Percentiles rank a stretch among this genome's conserved stretches.
These are phyloP conservation scores for Mortierella hygrophila DNA, from an alignment of 192 early-diverging fungal genomes.

Conservation along the genomic window DNA sequence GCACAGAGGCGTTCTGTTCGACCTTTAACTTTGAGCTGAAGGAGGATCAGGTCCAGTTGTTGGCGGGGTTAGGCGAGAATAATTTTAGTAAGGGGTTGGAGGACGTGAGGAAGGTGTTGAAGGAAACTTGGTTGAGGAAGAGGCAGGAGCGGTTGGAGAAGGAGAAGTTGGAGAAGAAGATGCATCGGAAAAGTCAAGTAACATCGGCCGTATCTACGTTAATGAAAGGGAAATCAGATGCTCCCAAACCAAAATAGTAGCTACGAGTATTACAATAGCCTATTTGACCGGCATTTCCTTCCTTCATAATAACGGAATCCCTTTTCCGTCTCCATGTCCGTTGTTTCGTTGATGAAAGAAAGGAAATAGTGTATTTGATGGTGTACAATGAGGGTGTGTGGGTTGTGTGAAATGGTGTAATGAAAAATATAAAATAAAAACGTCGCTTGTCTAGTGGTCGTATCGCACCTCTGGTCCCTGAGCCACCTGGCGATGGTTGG, in stretches of 20 bases:
- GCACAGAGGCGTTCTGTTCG: constrained; percentile 70
- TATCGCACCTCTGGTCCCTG: neutral
- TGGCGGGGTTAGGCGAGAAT: constrained; percentile 68
- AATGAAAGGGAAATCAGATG: neutral
- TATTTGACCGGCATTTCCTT: neutral
- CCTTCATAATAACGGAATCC: neutral
- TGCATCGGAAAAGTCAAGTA: neutral
- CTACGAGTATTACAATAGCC: neutral
- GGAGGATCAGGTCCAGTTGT: constrained; percentile 70
- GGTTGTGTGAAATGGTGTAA: constrained; percentile 1
- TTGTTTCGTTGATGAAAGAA: neutral
- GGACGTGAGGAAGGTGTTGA: constrained; percentile 50
- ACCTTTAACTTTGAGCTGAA: constrained; percentile 81
- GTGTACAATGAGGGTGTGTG: constrained; percentile 28
- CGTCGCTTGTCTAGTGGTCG: neutral
- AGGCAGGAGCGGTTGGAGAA: constrained; percentile 33
- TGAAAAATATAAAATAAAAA: neutral
- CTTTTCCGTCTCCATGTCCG: neutral
- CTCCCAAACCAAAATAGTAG: neutral
- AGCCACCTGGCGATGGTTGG: neutral
- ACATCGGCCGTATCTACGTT: neutral
- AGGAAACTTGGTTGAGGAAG: constrained; percentile 54
- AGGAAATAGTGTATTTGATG: constrained; percentile 17
- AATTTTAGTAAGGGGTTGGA: constrained; percentile 55
- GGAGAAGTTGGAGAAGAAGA: constrained; percentile 36